Base-by-base conservation (phyloP, 1,284 basidiomycete genomes). In the Ustilago xerochloae region DNA sequence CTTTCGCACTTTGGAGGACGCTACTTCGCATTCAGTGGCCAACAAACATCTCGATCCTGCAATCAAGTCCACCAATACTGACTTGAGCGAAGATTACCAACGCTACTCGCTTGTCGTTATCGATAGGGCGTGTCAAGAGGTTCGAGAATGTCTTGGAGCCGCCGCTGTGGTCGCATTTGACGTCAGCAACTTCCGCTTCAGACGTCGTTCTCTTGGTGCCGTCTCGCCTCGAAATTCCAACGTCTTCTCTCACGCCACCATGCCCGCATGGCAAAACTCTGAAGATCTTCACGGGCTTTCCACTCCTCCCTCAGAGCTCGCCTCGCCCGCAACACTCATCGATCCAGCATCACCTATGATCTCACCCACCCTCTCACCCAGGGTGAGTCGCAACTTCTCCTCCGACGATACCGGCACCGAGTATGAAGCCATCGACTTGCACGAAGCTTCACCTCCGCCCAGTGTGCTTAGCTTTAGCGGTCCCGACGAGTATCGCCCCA, bases 81-180 rank as follows among this genome's bases (percentile, higher is more conserved):
- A 63, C 2, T 63, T 49, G 3, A 63, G 46, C 41, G 60, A 72
- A 6, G 60, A 56, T 24, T 63, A 33, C 41, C 16, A 39, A 2
- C 59, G 59, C 24, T 72, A 72, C 45, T 66, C 63, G 28, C 51
- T 63, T 12, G 47, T 56, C 30, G 69, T 66, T 38, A 33, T 72
- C 33, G 63, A 72, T 7, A 36, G 29, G 6, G 69, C 69, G 3
- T 72, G 63, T 35, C 46, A 47, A 45, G 63, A 72, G 63, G 12
- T 72, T 13, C 53, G 33, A 12, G 51, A 66, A 22, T 65, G 60
- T 22, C 48, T 72, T n/a, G 63, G 56, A 2, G 69, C 69, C 6
- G 49, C 56, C n/a, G 69, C 49, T 5, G 63, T 72, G 2, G 69
- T 53, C 22, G 69, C 63, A 8, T 66, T 72, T 35, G 69, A 72